Base-by-base conservation (phyloP, 345 rosid species). In the Turritis glabra region DNA sequence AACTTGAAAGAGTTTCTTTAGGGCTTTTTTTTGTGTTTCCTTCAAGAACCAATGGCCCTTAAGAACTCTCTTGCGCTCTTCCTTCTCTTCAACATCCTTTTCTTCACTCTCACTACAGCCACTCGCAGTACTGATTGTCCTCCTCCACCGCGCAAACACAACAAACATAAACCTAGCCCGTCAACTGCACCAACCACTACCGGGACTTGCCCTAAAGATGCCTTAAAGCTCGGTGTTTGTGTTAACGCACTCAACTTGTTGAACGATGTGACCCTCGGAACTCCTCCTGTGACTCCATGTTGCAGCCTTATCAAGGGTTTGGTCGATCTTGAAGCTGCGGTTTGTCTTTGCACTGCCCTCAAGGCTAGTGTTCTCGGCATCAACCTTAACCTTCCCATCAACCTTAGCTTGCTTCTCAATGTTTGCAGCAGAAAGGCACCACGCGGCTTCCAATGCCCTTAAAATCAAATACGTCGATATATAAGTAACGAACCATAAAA, bases 291-390 rank as follows among this genome's bases (percentile, higher is more conserved):
- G 50, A 46, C 61, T 4, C 78, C 84, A 6, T 83, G 89, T 57
- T 87, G 89, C 26, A 14, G 77, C 29, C 77, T 82, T 50, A 56
- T 87, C 17, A 3, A 71, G 32, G 83, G 81, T 12, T 81, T 87
- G 62, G 84, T 25, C 5, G 91, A 77, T 64, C 79, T 85, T 40
- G 89, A 87, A 58, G 87, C 84, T 50, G 85, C 87, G 10, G 48
- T 75, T 75, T 87, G 89, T 82, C 86, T 87, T 53, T 87, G 87
- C 84, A 82, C 86, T 25, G 84, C 82, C 35, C 66, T 87, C 1
- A 83, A 41, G 69, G 84, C 79, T 66, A 85, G 77, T 32, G 70
- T 85, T 40, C 81, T 87, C 56, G 88, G 91, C 10, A 70, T 83
- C 50, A 74, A 80, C 56, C 74, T 87, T 19, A 54, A 82, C 26